These are phyloP conservation scores for Heterobasidion occidentale DNA, from an alignment of 1,284 basidiomycete species.

Conservation along the genomic window DNA sequence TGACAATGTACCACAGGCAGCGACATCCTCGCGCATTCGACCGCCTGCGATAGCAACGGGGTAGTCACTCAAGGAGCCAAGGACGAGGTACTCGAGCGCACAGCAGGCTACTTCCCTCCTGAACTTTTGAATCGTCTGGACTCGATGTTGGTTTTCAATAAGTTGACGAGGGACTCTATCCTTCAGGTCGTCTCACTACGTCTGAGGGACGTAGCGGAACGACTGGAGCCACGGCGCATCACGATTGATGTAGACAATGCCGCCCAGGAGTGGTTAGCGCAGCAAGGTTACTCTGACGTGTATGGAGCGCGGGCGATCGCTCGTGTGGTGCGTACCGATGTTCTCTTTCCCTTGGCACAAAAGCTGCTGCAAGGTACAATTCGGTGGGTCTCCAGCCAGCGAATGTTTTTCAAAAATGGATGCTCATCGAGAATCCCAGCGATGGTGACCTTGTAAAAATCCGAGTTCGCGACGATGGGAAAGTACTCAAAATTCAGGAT, in stretches of 20 bases:
- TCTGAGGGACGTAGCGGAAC: constrained; percentile 63
- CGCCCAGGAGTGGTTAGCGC: constrained; percentile 69
- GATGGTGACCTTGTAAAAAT: constrained; percentile 61
- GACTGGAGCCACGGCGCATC: constrained; percentile 63
- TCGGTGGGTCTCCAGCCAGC: constrained; percentile 36
- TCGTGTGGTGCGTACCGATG: constrained; percentile 69
- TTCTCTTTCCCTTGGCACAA: constrained; percentile 73
- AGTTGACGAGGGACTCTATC: constrained; percentile 69
- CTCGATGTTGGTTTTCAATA: constrained; percentile 86
- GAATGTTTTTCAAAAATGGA: not conserved
- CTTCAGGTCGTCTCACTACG: constrained; percentile 73
- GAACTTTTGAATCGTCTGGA: constrained; percentile 89
- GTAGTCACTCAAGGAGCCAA: constrained; percentile 58
- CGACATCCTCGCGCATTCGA: constrained; percentile 68
- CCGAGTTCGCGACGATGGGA: constrained; percentile 35
- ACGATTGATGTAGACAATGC: constrained; percentile 60
- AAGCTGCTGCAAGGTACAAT: constrained; percentile 71
- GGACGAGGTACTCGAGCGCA: constrained; percentile 67
- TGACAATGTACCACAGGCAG: constrained; percentile 28
- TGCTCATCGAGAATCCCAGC: constrained; percentile 18
- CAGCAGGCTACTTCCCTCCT: constrained; percentile 78
- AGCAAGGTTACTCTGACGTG: constrained; percentile 76
- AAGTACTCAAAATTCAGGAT: constrained; percentile 43
- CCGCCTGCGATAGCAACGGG: constrained; percentile 60
- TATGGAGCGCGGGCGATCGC: constrained; percentile 86